These are phyloP conservation scores for Hygrophoropsis aurantiaca DNA, from an alignment of 768 basidiomycete species.

Conservation along the genomic window DNA sequence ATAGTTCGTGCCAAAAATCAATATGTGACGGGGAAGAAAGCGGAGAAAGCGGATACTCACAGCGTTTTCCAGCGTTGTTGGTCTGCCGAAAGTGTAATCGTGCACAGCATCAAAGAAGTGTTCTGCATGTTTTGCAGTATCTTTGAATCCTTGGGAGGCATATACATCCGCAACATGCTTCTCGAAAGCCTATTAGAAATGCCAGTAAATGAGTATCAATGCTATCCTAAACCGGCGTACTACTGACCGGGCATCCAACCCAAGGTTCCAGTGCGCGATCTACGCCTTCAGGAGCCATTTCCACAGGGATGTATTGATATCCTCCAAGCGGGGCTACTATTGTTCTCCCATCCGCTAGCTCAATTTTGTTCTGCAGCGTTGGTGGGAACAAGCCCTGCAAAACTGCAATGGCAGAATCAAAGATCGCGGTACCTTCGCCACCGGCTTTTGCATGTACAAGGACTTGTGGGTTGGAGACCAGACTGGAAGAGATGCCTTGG, in stretches of 20 bases:
- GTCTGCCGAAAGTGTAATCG: constrained; percentile 71
- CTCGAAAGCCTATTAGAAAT: constrained; percentile 56
- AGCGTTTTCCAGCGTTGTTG: constrained; percentile 60
- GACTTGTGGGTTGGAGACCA: constrained; percentile 67
- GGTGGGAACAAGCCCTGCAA: constrained; percentile 86
- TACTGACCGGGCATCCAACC: constrained; percentile 56
- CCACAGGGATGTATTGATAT: constrained; percentile 87
- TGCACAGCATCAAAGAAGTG: constrained; percentile 63
- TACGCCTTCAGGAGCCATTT: constrained; percentile 43
- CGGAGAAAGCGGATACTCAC: constrained; percentile 39
- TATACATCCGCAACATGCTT: constrained; percentile 66
- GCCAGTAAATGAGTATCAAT: constrained; percentile 16
- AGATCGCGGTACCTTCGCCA: constrained; percentile 77
- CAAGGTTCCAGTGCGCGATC: constrained; percentile 81
- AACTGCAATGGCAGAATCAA: constrained; percentile 80
- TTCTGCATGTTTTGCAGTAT: constrained; percentile 50
- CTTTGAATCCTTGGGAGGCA: constrained; percentile 62
- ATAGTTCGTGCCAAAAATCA: constrained; percentile 2
- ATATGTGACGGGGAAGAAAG: background rate
- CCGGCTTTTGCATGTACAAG: constrained; percentile 80
- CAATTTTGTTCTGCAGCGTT: constrained; percentile 62
- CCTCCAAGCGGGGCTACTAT: constrained; percentile 77
- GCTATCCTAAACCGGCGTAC: constrained; percentile 4
- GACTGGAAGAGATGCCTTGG: constrained; percentile 57
- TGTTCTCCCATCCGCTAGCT: constrained; percentile 73